These are phyloP conservation scores for Discostella stelligeroides DNA, from an alignment of 108 stramenopile species.

Conservation along the genomic window DNA sequence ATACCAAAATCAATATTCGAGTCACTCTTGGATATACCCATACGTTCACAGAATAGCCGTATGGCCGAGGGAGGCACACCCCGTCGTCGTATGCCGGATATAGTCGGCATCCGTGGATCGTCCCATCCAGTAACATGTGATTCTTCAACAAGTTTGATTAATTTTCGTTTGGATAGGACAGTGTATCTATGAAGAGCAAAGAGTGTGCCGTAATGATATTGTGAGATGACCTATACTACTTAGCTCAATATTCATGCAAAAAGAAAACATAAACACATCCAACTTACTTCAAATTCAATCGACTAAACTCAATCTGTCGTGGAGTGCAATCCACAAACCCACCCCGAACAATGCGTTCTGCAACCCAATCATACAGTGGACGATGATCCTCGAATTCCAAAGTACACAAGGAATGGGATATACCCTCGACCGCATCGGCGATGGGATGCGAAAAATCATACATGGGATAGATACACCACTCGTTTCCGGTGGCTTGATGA, in stretches of 20 bases:
- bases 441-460: constrained; percentile 95
- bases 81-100: constrained; percentile 84
- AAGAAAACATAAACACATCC: too few relatives aligned
- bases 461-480: constrained; percentile 95
- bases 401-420: constrained; percentile 92
- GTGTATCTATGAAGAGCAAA: constrained; percentile 55
- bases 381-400: constrained; percentile 94
- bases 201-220: not conserved
- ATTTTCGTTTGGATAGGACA: constrained; percentile 86
- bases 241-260: not conserved
- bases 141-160: constrained; percentile 86
- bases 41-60: constrained; percentile 85
- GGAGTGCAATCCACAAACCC: constrained; percentile 70
- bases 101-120: constrained; percentile 87
- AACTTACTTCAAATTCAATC: constrained; percentile 85
- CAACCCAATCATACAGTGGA: constrained; percentile 91
- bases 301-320: constrained; percentile 91
- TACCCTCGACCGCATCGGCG: constrained; percentile 86
- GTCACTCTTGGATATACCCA: constrained; percentile 91
- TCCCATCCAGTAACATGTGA: constrained; percentile 85
- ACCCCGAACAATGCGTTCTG: constrained; percentile 73
- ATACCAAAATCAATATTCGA: constrained; percentile 83
- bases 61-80: constrained; percentile 88
- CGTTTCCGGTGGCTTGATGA: constrained; percentile 89
- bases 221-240: not conserved